Conservation (phyloP, 1,284 basidiomycete genomes). For the Farysia itapuensis region DNA sequence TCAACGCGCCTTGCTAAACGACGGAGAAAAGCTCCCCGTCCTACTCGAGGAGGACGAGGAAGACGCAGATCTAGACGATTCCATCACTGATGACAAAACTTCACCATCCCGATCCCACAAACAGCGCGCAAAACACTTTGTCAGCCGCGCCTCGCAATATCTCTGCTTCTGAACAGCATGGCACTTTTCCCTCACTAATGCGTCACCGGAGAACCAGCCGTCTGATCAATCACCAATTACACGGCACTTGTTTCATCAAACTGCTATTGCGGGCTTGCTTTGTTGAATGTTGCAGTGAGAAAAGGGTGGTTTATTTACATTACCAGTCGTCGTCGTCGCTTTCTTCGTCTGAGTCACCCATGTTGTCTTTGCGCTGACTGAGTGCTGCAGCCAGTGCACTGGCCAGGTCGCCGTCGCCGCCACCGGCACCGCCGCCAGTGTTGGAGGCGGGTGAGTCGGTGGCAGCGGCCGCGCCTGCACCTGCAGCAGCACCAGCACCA, state of each 20-base stretch:
- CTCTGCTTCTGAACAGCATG: conserved; percentile 1
- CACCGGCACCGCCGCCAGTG: conserved; percentile 44
- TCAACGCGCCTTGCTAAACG: conserved; percentile 9
- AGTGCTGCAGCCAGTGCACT: conserved; percentile 71
- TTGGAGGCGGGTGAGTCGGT: conserved; percentile 11
- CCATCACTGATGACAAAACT: conserved; percentile 2
- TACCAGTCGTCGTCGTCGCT: conserved; percentile 65
- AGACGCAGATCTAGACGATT: too few species aligned
- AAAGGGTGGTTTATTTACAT: too few species aligned
- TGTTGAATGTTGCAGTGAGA: too few species aligned
- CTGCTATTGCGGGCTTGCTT: too few species aligned
- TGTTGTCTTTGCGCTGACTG: conserved; percentile 78
- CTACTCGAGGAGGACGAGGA: conserved; percentile 25
- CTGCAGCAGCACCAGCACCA: conserved; percentile 10
- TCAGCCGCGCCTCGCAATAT: neutral
- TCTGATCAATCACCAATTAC: too few species aligned
- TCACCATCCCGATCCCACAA: neutral
- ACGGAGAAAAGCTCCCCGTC: conserved; percentile 13
- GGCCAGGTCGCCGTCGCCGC: conserved; percentile 66
- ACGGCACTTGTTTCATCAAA: too few species aligned
- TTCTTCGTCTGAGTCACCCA: conserved; percentile 86
- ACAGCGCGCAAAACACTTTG: neutral
- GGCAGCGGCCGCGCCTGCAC: conserved; percentile 17
- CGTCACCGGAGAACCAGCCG: too few species aligned
- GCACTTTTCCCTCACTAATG: too few species aligned